Evolutionary conservation across 192 early-diverging fungal genomes (phyloP).

Genomic region (Coemansia sp.): DNA sequence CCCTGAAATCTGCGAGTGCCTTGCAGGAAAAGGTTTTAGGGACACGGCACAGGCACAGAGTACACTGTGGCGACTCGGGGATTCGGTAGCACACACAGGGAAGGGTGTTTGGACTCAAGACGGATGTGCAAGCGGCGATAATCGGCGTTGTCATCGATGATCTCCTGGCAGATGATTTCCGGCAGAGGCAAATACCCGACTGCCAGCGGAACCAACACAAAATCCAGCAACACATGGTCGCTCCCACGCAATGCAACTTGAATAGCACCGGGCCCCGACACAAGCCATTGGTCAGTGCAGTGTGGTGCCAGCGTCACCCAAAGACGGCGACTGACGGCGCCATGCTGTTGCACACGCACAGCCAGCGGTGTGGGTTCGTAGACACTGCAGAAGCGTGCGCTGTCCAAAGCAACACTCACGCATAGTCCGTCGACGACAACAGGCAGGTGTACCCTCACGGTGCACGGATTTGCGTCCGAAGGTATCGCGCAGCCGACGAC

Average conservation of each 20-base stretch:
- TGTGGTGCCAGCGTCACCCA: constrained; percentile 20
- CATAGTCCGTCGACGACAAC: not conserved
- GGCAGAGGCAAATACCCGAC: constrained; percentile 40
- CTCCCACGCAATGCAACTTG: constrained; percentile 13
- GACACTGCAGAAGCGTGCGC: constrained; percentile 19
- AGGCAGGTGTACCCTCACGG: not conserved
- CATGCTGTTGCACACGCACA: constrained; percentile 17
- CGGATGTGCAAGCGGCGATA: constrained; percentile 5
- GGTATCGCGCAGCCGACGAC: constrained; percentile 6
- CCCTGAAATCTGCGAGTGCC: not conserved
- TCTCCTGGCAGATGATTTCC: constrained; percentile 35
- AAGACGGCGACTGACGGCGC: constrained; percentile 7
- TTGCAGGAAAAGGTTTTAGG: not conserved
- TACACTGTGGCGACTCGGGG: constrained; percentile 20
- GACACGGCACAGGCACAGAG: constrained; percentile 29
- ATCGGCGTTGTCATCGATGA: not conserved
- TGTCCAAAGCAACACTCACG: constrained; percentile 15
- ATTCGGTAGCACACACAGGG: constrained; percentile 27
- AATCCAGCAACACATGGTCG: constrained; percentile 7
- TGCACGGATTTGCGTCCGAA: not conserved
- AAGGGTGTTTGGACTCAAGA: not conserved
- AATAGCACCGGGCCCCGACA: constrained; percentile 22
- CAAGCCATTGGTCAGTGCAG: constrained; percentile 27
- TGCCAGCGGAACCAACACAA: constrained; percentile 31
- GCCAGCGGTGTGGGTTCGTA: constrained; percentile 20